Evolutionary conservation across 2,329 filamentous ascomycete genomes (phyloP), one percentile per base, ranked within the genome.

Genomic region (Cordyceps javanica): DNA sequence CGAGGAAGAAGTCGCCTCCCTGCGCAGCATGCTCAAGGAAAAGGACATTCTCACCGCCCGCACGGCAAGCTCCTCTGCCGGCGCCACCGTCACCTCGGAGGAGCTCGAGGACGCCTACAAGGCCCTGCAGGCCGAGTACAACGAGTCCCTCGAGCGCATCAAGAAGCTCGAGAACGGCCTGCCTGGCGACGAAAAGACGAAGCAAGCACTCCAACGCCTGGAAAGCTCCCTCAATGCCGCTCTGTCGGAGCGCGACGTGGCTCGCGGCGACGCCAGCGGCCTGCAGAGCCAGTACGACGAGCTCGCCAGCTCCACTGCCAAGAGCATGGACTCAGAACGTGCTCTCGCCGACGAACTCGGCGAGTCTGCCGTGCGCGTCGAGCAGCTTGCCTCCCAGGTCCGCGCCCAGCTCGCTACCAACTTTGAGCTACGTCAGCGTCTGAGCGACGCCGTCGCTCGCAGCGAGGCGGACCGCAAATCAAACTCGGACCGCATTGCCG

Each of bases 1-100:
- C 26, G 91, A 97, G 71, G 89, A 94, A 69, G 94, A 99, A 74
- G 96, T 96, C 30, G 78, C 83, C 41, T 89, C 89, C n/a, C 80
- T 99, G 41, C 86, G 90, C 44, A 82, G 78, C 32, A 77, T 97
- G 26, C 80, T 97, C 21, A 78, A 86, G 60, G 90, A 96, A 70
- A 89, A 92, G 64, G 91, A 97, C 66, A 91, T 92, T 57, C 77
- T 86, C 41, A 85, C 89, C 25, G 86, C 88, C 0, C 85, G 65
- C 57, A 64, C 61, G 8, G 56, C 56, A 34, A 44, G 36, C 39
- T 55, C 53, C 2, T 48, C 69, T 71, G 46, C 73, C 72, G 57
- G 48, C 23, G 14, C 60, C 7, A 58, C 57, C 16, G 82, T 84
- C 16, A 86, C 86, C 11, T 90, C 89, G 0, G 81, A 86, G 46